Evolutionary conservation across 2,329 filamentous ascomycete species (phyloP).

Genomic region (Aspergillus udagawae): DNA sequence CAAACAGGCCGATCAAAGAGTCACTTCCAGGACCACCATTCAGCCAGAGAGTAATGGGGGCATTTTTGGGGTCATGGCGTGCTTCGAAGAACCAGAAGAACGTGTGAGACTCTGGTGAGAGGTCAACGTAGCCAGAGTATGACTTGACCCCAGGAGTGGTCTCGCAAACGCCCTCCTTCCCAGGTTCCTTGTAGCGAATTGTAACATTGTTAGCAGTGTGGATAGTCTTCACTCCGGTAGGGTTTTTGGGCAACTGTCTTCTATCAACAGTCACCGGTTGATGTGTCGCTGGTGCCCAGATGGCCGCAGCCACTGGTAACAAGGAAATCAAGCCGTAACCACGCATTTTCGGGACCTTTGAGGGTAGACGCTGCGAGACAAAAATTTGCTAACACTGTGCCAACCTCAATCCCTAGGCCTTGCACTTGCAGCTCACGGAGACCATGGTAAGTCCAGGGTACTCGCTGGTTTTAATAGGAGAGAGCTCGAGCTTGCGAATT

Average conservation of each 20-base stretch:
- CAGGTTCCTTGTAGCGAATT: conserved; percentile 57
- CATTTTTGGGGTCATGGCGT: conserved; percentile 46
- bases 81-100: conserved; percentile 57
- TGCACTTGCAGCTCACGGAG: neutral
- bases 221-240: conserved; percentile 36
- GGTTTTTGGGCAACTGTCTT: conserved; percentile 34
- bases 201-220: conserved; percentile 43
- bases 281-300: conserved; percentile 4
- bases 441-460: neutral
- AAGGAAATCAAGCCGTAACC: conserved; percentile 16
- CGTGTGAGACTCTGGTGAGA: conserved; percentile 49
- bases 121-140: conserved; percentile 54
- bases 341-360: conserved; percentile 17
- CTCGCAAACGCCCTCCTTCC: conserved; percentile 50
- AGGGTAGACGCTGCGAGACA: neutral
- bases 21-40: conserved; percentile 43
- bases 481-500: neutral
- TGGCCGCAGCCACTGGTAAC: conserved; percentile 18
- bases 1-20: conserved; percentile 40
- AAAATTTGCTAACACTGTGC: neutral
- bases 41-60: conserved; percentile 41
- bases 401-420: neutral
- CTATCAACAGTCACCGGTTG: conserved; percentile 12
- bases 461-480: neutral
- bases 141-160: conserved; percentile 54